Evolutionary conservation across 2,329 filamentous ascomycete species (phyloP), one percentile per base, ranked within the genome.

Genomic region (Penicillium sp.): DNA sequence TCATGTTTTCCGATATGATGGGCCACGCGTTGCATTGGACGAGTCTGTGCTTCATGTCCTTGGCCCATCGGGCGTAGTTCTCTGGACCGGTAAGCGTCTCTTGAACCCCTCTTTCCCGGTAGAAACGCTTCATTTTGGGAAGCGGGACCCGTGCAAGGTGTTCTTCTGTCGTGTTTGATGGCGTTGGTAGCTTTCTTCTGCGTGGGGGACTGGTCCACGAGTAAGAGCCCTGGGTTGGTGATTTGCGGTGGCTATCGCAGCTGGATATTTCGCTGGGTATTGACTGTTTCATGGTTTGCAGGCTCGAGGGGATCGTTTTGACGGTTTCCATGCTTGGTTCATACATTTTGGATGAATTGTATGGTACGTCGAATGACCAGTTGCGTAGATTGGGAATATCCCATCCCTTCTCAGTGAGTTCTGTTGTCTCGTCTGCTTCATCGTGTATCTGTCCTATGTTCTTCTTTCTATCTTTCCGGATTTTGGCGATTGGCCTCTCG

Each of bases 11-110:
- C 29, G 27, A 13, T 1, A 42, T 32, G 6, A 39, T 23, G 20
- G 24, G 44, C 32, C 33, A 35, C 9, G 12, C 33, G 8, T 25
- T 32, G 13, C 18, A 43, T 13, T 41, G 20, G 7, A 23, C 6
- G 3, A 46, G 23, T 7, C 23, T 28, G 20, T 35, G n/a, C 33
- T 28, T 15, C 42, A 46, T 52, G 9, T 27, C 27, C 27, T 20
- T 15, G 9, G 42, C 32, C 46, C 46, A 52, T 3, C 18, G 4
- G 4, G 40, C 27, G 7, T 49, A 49, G n/a, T 52, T 50, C 43
- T 49, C 50, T 1, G 50, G 42, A 1, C 50, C 43, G 6, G 44
- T 41, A 8, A 50, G 43, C 23, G 20, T 39, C 9, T 46, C 38
- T 20, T 46, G 12, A 10, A 46, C 6, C n/a, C 20, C 7, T 15